Evolutionary conservation across 228 moss, liverwort and hornwort species (phyloP).

Genomic region (Sphagnum magellanicum): DNA sequence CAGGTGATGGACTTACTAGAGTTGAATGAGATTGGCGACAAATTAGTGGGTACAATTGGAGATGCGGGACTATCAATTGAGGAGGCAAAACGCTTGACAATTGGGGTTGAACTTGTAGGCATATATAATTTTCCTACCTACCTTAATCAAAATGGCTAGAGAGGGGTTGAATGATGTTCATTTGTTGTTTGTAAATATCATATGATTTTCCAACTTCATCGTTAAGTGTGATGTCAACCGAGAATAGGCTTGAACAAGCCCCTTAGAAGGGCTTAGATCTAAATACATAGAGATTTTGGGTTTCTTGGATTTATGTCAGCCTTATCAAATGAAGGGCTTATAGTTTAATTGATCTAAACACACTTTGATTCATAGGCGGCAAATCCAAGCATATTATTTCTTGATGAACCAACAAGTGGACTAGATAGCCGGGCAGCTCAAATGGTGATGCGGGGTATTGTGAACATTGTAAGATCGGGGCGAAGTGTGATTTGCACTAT

Average conservation of each 20-base stretch:
- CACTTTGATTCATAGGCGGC: slow-evolving; percentile 36
- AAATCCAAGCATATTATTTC: slow-evolving; percentile 90
- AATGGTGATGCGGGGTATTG: slow-evolving; percentile 73
- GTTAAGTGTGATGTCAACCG: too few relatives aligned
- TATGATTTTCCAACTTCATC: too few relatives aligned
- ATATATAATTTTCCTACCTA: not conserved
- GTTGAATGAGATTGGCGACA: slow-evolving; percentile 56
- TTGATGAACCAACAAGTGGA: slow-evolving; percentile 94
- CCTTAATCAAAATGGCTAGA: not conserved
- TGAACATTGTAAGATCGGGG: slow-evolving; percentile 68
- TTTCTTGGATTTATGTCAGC: not conserved
- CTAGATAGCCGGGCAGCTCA: slow-evolving; percentile 90
- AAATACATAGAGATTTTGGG: not conserved
- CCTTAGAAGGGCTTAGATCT: not conserved
- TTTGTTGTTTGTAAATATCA: too few relatives aligned
- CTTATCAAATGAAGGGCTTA: not conserved
- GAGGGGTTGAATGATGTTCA: too few relatives aligned
- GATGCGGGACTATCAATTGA: slow-evolving; percentile 84
- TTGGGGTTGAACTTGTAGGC: slow-evolving; percentile 90
- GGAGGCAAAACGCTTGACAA: slow-evolving; percentile 96
- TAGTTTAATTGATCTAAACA: not conserved
- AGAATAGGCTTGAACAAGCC: not conserved
- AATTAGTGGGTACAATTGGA: slow-evolving; percentile 75
- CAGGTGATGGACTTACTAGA: slow-evolving; percentile 73
- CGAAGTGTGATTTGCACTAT: slow-evolving; percentile 92